phyloP scores from a whole-genome alignment of 805 yeast species.

The Saitoella complicata region DNA sequence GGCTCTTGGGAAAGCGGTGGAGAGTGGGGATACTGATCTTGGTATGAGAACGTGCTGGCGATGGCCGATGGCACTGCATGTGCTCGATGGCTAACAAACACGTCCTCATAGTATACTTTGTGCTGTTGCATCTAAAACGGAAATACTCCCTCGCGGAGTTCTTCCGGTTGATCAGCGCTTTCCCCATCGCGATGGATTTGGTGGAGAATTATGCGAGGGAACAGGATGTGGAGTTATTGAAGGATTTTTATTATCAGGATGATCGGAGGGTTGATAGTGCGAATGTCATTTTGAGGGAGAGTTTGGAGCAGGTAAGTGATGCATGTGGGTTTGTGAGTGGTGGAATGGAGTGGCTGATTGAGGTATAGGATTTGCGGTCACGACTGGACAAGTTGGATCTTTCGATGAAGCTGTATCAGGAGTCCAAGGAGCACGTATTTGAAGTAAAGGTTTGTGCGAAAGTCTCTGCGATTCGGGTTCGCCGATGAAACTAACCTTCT shows the following conservation, averaged over 20 bases:
- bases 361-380: too few relatives aligned
- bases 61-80: neutral
- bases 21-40: slow-evolving; percentile 43
- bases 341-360: too few relatives aligned
- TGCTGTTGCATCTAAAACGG: slow-evolving; percentile 38
- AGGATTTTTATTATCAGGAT: slow-evolving; percentile 47
- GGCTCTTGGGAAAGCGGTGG: slow-evolving; percentile 53
- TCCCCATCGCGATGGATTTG: slow-evolving; percentile 26
- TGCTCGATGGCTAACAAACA: neutral
- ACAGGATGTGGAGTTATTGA: slow-evolving; percentile 25
- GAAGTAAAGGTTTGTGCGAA: slow-evolving; percentile 20
- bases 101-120: slow-evolving; percentile 25
- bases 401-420: slow-evolving; percentile 21
- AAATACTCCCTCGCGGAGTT: slow-evolving; percentile 50
- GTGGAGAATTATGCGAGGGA: slow-evolving; percentile 24
- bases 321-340: too few relatives aligned
- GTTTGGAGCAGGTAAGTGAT: slow-evolving; percentile 5
- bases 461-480: too few relatives aligned
- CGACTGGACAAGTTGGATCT: slow-evolving; percentile 16
- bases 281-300: slow-evolving; percentile 23
- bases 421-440: slow-evolving; percentile 22
- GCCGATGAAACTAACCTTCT: too few relatives aligned
- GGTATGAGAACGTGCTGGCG: slow-evolving; percentile 9
- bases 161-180: slow-evolving; percentile 43
- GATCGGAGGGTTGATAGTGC: slow-evolving; percentile 38